These are phyloP conservation scores for Ascosphaera apis DNA, from an alignment of 2,329 filamentous ascomycete genomes.

Conservation along the genomic window DNA sequence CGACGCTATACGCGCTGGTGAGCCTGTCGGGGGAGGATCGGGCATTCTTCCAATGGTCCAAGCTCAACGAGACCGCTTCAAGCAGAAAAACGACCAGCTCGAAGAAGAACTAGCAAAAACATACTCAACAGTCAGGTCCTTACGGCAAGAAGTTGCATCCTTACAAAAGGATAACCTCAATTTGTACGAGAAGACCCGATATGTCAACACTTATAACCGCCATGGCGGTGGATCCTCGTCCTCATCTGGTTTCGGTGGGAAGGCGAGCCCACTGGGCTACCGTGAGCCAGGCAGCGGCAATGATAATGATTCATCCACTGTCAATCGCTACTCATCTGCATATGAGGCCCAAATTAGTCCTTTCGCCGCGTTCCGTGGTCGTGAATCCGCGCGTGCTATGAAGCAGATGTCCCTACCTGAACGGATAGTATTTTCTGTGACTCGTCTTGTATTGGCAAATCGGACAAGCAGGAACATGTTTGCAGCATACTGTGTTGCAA, in stretches of 20 bases:
- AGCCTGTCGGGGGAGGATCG: conserved; percentile 49
- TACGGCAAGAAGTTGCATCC: conserved; percentile 75
- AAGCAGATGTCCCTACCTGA: conserved; percentile 85
- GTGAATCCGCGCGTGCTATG: conserved; percentile 75
- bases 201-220: conserved; percentile 81
- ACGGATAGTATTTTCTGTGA: conserved; percentile 71
- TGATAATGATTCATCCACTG: conserved; percentile 22
- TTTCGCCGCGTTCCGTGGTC: conserved; percentile 85
- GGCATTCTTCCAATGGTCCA: conserved; percentile 96
- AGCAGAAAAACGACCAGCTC: conserved; percentile 78
- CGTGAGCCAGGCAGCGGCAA: conserved; percentile 13
- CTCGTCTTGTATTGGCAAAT: conserved; percentile 73
- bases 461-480: conserved; percentile 83
- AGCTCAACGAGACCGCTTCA: conserved; percentile 92
- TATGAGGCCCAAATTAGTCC: conserved; percentile 93
- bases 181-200: conserved; percentile 92
- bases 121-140: conserved; percentile 58
- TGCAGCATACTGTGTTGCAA: conserved; percentile 66
- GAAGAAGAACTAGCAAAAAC: conserved; percentile 73
- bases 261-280: conserved; percentile 36
- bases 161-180: conserved; percentile 91
- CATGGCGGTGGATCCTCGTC: conserved; percentile 28
- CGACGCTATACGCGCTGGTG: conserved; percentile 39
- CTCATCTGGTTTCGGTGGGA: conserved; percentile 37
- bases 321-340: conserved; percentile 71